These are phyloP conservation scores for Macrolepiota dolichaula DNA, from an alignment of 768 basidiomycete genomes.

Conservation along the genomic window DNA sequence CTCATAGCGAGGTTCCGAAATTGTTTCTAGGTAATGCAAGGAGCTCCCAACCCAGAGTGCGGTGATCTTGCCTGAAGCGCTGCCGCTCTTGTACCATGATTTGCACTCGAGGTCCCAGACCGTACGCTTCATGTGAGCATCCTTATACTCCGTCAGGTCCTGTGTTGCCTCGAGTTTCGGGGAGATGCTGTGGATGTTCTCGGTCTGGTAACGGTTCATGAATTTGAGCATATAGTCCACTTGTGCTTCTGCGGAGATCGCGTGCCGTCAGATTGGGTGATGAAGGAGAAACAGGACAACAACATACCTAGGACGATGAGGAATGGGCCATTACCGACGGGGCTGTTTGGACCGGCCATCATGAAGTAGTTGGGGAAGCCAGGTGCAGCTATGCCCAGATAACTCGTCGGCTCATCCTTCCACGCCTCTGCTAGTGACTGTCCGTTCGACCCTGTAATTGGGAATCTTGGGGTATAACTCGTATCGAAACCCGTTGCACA, in stretches of 20 bases:
- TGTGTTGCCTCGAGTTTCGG: conserved; percentile 27
- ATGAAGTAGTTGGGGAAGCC: conserved; percentile 29
- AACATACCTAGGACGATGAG: conserved; percentile 21
- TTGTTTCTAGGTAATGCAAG: conserved; percentile 26
- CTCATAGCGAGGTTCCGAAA: conserved; percentile 25
- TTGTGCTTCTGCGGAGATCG: conserved; percentile 20
- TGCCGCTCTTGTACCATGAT: conserved; percentile 27
- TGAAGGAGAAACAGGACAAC: not conserved
- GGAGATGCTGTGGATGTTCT: conserved; percentile 28
- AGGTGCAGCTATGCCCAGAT: conserved; percentile 23
- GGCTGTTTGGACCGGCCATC: conserved; percentile 26
- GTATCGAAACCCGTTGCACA: conserved; percentile 33
- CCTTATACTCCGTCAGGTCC: conserved; percentile 26
- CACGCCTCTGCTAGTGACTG: conserved; percentile 24
- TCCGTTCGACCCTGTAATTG: conserved; percentile 22
- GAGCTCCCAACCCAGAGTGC: conserved; percentile 30
- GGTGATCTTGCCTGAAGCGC: conserved; percentile 22
- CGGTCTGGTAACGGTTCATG: conserved; percentile 26
- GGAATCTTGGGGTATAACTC: conserved; percentile 26
- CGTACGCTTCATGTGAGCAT: conserved; percentile 25
- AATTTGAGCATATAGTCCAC: conserved; percentile 27
- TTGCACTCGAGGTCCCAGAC: conserved; percentile 25
- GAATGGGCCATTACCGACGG: conserved; percentile 25
- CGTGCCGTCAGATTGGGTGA: not conserved
- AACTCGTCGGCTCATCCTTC: conserved; percentile 23